Base-by-base conservation (phyloP, 106 monocot genomes). In the Acorus calamus region DNA sequence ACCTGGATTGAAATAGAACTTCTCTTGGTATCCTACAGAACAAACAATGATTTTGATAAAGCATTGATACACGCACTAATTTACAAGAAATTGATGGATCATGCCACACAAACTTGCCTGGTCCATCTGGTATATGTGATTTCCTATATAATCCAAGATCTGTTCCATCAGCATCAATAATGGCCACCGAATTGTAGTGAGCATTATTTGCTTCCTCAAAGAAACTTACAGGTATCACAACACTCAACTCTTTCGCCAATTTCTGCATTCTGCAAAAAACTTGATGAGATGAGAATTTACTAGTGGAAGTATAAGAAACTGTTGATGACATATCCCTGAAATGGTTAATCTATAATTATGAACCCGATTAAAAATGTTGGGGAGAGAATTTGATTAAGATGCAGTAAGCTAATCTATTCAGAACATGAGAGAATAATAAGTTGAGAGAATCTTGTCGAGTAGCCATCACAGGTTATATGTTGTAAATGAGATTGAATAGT, bases 201-300 rank as follows among this genome's bases (percentile, higher is more conserved):
- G 90, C 94, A 78, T 96, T 96, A 68, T 91, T 96, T 49, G 89
- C 84, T 74, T 96, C 94, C 66, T 96, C 94, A 72, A 96, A 96
- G 76, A 96, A 96, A 62, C 94, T 96, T 47, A 96, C 90, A 56
- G 94, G 94, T 70, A 94, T 83, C 7, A 94, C 89, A 61, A 94
- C 82, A 61, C 89, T 82, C 53, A 94, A 74, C 59, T 89, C 94
- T 74, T 87, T 89, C 47, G 94, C 94, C 69, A 96, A 81, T 69
- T 86, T 83, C 61, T 96, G 90, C 90, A 96, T 90, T 74, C 90
- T 96, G 69, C 42, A 56, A 44, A 56, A 49, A 41, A 10, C 73
- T 41, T n/a, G 52, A 14, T 53, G 53, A 6, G 45, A 47, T 70
- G 43, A 59, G 44, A 14, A 6, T 50, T 47, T 53, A 75, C 28